A percentile compares a stretch with the other conserved stretches of the same genome.
Conservation (phyloP, 1,284 basidiomycete species). For the Tilletia indica region DNA sequence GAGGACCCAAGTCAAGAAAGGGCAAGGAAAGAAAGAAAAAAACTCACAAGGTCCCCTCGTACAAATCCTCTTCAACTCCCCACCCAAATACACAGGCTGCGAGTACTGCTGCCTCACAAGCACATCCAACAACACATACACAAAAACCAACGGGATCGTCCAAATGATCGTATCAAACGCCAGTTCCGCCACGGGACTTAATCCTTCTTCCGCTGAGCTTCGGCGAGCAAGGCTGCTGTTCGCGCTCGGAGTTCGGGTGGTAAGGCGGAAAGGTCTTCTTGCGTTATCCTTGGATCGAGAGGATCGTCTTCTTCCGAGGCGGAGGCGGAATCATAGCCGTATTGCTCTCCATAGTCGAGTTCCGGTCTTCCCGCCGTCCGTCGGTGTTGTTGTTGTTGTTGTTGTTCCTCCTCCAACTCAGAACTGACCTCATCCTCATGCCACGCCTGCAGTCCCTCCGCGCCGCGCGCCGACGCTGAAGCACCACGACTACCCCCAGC, state of each 20-base stretch:
- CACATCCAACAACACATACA: slow-evolving; percentile 49
- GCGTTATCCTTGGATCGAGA: too few species aligned
- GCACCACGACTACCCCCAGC: background rate
- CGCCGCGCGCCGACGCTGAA: background rate
- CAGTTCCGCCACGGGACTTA: slow-evolving; percentile 34
- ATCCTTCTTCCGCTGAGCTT: background rate
- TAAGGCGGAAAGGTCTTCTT: background rate
- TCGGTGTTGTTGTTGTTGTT: background rate
- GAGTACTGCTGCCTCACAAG: slow-evolving; percentile 54
- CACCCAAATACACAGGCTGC: slow-evolving; percentile 31
- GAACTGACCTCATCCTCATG: background rate
- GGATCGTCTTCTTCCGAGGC: background rate
- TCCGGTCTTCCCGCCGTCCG: background rate
- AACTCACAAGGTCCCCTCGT: slow-evolving; percentile 42
- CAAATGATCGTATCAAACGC: slow-evolving; percentile 47
- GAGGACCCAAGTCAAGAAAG: background rate
- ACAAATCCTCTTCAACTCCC: slow-evolving; percentile 32
- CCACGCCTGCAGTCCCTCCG: background rate
- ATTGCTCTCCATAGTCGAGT: background rate
- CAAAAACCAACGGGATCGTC: slow-evolving; percentile 51
- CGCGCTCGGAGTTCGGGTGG: slow-evolving; percentile 9
- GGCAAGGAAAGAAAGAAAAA: background rate
- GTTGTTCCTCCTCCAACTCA: background rate
- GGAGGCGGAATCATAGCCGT: slow-evolving; percentile 12
- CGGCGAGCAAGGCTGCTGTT: slow-evolving; percentile 5